Conservation (phyloP, 345 rosid genomes). For the Sonneratia caseolaris region DNA sequence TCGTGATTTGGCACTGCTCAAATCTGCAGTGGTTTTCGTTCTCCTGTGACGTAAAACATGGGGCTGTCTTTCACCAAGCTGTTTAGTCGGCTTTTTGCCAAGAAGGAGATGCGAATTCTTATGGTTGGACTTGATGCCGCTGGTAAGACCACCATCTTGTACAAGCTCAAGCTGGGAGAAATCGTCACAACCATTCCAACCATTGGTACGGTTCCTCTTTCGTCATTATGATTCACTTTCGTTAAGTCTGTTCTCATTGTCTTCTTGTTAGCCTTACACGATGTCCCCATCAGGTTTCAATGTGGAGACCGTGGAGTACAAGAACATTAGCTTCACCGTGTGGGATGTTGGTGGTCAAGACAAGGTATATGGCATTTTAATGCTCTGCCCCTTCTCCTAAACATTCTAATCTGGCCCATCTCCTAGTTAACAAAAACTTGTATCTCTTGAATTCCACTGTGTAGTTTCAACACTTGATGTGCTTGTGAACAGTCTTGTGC, state of each 20-base stretch:
- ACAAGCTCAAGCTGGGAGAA: slow-evolving; percentile 26
- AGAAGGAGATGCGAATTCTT: slow-evolving; percentile 29
- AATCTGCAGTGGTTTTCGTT: not conserved
- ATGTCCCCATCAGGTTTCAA: slow-evolving; percentile 35
- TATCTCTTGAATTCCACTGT: not conserved
- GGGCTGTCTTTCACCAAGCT: slow-evolving; percentile 55
- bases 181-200: slow-evolving; percentile 67
- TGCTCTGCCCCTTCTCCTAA: not conserved
- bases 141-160: not conserved
- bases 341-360: slow-evolving; percentile 83
- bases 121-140: slow-evolving; percentile 31
- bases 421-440: not conserved
- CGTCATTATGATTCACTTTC: not conserved
- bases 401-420: not conserved
- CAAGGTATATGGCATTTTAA: slow-evolving; percentile 31
- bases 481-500: slow-evolving; percentile 24
- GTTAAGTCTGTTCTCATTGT: not conserved
- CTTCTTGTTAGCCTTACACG: not conserved
- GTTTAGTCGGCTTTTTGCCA: slow-evolving; percentile 52
- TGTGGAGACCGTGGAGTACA: slow-evolving; percentile 67
- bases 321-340: slow-evolving; percentile 69
- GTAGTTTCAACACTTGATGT: not conserved
- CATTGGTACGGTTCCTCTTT: slow-evolving; percentile 30
- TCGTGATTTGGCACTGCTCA: not conserved
- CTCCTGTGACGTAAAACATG: slow-evolving; percentile 27